Base-by-base conservation (phyloP, 75 land plant genomes). In the Ceratopteris richardii region DNA sequence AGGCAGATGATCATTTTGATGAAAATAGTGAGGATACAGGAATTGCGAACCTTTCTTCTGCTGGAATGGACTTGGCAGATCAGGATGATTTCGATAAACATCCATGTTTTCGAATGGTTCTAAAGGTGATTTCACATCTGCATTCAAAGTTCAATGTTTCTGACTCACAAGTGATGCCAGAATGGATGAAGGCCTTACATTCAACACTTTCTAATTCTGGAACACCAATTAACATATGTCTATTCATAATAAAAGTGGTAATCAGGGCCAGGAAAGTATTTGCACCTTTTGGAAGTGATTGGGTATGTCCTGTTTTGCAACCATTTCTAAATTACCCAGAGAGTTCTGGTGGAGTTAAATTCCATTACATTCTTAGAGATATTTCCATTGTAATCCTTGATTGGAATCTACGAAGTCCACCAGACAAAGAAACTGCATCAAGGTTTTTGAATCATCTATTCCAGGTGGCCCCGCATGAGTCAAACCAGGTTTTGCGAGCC, bases 11-110 rank as follows among this genome's bases (percentile, higher is more conserved):
- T 18, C 25, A 18, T 31, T 23, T 23, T 48, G 30, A 43, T 52
- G 57, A 37, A 22, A 43, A 16, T 40, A 27, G 31, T 28, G 40
- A 18, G 13, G 27, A 18, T 39, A 22, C 33, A 61, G 58, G 48
- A 36, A 25, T 9, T 58, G 41, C 56, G 4, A 57, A 43, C 26
- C 37, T 60, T 12, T 4, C 7, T 33, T 33, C 9, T 33, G 31
- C 67, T 48, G 80, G 74, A 6, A 56, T 63, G 18, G 66, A 47
- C 42, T 47, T 51, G 21, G 2, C 71, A 19, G 80, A 77, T 66
- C 66, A 73, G 44, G 80, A 77, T 62, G 78, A 77, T 46, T 77
- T 77, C 67, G 80, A 77, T 57, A 66, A 61, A 44, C 77, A 77
- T 62, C 78, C 78, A 44, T 74, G 78, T 51, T 67, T 74, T 72